Conservation (phyloP, 176 grass and related monocot genomes). For the Pontederia crassipes region DNA sequence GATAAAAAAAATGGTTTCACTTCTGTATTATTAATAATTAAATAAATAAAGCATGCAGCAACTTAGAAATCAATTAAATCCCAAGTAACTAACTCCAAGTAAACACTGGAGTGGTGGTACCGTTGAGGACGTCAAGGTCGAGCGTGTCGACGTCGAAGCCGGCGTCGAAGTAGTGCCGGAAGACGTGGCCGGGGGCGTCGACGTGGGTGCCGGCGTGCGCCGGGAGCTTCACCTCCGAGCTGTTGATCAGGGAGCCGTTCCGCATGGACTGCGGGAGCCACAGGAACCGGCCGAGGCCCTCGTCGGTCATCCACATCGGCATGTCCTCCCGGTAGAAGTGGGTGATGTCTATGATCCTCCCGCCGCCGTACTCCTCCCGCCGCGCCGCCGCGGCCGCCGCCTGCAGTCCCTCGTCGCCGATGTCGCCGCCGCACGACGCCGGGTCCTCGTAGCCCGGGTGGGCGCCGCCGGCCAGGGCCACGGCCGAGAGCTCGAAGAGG, state of each 20-base stretch:
- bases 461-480: constrained; percentile 1
- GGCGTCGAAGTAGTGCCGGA: constrained; percentile 40
- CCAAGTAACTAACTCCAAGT: not conserved
- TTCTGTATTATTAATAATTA: not conserved
- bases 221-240: constrained; percentile 48
- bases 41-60: not conserved
- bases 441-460: constrained; percentile 18
- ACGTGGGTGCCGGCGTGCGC: constrained; percentile 54
- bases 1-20: not conserved
- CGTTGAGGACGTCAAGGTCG: constrained; percentile 69
- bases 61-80: not conserved
- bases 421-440: constrained; percentile 3
- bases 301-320: constrained; percentile 41
- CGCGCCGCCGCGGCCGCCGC: constrained; percentile 17
- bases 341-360: constrained; percentile 55
- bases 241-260: constrained; percentile 48
- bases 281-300: constrained; percentile 43
- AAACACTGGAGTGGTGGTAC: constrained; percentile 14
- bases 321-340: constrained; percentile 53
- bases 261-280: constrained; percentile 41
- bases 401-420: not conserved
- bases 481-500: not conserved
- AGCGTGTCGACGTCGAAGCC: constrained; percentile 68
- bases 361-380: constrained; percentile 39
- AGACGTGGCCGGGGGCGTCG: constrained; percentile 55